These are phyloP conservation scores for Spongospora subterranea DNA, from an alignment of 208 protist genomes.

Conservation along the genomic window DNA sequence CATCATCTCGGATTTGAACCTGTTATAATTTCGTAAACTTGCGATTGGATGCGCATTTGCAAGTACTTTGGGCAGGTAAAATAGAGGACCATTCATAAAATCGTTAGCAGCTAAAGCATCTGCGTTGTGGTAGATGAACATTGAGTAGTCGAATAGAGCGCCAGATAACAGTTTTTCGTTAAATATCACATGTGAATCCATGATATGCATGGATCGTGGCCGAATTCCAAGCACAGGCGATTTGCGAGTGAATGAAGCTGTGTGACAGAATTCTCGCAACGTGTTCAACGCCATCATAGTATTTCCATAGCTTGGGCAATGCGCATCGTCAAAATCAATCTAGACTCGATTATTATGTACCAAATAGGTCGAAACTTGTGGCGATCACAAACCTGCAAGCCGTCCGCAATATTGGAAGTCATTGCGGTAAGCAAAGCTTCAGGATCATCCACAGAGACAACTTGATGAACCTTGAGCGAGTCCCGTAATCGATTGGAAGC, in stretches of 20 bases:
- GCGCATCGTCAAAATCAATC: slow-evolving; percentile 52
- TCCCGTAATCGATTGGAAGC: neutral
- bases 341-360: neutral
- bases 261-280: neutral
- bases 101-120: neutral
- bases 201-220: neutral
- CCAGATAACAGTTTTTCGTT: neutral
- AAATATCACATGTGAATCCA: neutral
- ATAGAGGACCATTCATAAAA: neutral
- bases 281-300: neutral
- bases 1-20: neutral
- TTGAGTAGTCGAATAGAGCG: neutral
- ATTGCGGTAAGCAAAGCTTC: neutral
- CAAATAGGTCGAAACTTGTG: no score
- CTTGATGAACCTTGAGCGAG: neutral
- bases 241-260: neutral
- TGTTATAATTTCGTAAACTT: neutral
- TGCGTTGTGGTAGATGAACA: neutral
- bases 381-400: neutral
- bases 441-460: neutral
- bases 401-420: neutral
- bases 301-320: neutral
- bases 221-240: neutral
- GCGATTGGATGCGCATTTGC: neutral
- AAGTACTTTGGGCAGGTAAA: slow-evolving; percentile 55